A percentile compares a stretch with the other conserved stretches of the same genome.
phyloP scores from a whole-genome alignment of 768 basidiomycete genomes.

The Suillus tomentosus region DNA sequence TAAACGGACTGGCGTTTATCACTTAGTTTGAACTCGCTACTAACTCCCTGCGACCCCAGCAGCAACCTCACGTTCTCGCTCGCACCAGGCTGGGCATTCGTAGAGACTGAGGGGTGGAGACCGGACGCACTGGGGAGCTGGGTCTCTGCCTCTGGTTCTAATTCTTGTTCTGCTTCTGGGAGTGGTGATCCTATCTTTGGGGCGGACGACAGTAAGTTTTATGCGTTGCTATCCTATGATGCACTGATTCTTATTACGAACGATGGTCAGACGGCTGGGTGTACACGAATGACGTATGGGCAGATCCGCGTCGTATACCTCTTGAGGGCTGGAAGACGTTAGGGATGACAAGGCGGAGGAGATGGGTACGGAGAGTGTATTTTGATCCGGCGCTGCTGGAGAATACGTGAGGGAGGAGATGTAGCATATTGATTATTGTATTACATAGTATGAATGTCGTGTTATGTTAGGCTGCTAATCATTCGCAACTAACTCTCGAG shows the following conservation, averaged over 20 bases:
- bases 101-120: conserved; percentile 78
- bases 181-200: conserved; percentile 17
- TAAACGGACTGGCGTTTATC: background rate
- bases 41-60: conserved; percentile 38
- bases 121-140: conserved; percentile 62
- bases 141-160: conserved; percentile 34
- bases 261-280: conserved; percentile 68
- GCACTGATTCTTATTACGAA: background rate
- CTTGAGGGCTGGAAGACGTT: conserved; percentile 46
- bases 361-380: conserved; percentile 46
- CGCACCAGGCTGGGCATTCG: conserved; percentile 72
- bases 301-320: conserved; percentile 45
- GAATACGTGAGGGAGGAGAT: background rate
- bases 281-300: conserved; percentile 79
- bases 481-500: background rate
- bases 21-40: background rate
- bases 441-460: background rate
- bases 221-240: conserved; percentile 14
- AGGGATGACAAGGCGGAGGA: conserved; percentile 60
- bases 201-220: conserved; percentile 29
- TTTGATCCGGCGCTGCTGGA: background rate
- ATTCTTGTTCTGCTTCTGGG: background rate
- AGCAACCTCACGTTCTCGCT: conserved; percentile 83
- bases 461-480: background rate
- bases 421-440: background rate